Evolutionary conservation across 1,284 basidiomycete genomes (phyloP).

Genomic region (Bjerkandera adusta): DNA sequence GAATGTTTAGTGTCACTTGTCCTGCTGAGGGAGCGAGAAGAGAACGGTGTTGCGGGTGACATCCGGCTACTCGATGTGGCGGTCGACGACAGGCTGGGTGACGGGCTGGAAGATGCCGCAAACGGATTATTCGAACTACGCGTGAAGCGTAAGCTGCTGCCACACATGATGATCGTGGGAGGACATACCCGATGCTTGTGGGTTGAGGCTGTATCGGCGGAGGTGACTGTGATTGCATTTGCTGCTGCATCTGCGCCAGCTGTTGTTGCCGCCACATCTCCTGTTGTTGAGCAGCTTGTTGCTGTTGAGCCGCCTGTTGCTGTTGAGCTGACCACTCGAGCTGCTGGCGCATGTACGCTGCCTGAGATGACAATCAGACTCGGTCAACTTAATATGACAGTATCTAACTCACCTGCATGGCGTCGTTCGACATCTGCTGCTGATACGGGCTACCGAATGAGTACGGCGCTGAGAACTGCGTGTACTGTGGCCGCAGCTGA

Average conservation of each 20-base stretch:
- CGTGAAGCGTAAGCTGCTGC: slow-evolving; percentile 1
- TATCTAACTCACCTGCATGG: slow-evolving; percentile 46
- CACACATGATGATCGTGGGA: slow-evolving; percentile 5
- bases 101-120: slow-evolving; percentile 34
- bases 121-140: slow-evolving; percentile 93
- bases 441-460: slow-evolving; percentile 39
- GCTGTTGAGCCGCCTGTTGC: slow-evolving; percentile 38
- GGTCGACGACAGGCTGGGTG: slow-evolving; percentile 21
- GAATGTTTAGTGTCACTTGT: slow-evolving; percentile 44
- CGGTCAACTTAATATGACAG: neutral
- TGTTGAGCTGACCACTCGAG: slow-evolving; percentile 58
- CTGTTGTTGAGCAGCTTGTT: slow-evolving; percentile 33
- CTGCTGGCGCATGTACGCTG: slow-evolving; percentile 68
- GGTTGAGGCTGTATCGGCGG: slow-evolving; percentile 53
- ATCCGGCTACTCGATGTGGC: slow-evolving; percentile 18
- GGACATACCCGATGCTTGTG: slow-evolving; percentile 61
- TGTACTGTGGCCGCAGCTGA: slow-evolving; percentile 54
- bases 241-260: slow-evolving; percentile 53
- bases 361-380: slow-evolving; percentile 29
- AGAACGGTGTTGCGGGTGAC: slow-evolving; percentile 38
- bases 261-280: slow-evolving; percentile 40
- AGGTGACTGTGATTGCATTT: slow-evolving; percentile 42
- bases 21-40: slow-evolving; percentile 26
- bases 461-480: slow-evolving; percentile 82
- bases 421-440: no score